Evolutionary conservation across 2,329 filamentous ascomycete genomes (phyloP), one percentile per base, ranked within the genome.

Genomic region (Phaeosphaeria sp.): DNA sequence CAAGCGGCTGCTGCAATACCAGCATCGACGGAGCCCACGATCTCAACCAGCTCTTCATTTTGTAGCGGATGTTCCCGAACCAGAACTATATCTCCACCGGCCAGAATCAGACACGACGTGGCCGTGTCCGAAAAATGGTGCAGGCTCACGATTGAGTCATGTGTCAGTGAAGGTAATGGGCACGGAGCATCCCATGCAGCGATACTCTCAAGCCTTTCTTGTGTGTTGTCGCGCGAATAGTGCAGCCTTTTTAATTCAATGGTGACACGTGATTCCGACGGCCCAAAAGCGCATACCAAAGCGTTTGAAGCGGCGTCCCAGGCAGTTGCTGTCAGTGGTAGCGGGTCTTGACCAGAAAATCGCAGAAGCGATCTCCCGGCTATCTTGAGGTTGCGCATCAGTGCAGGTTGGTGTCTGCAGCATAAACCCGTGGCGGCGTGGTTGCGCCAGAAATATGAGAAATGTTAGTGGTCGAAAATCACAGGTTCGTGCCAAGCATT

Each of bases 1-100:
- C 95, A 99, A 65, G 87, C 86, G 17, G 93, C 94, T 17, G 93
- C 92, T 22, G 89, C 87, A 67, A 99, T 97, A 22, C 94, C 95
- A 57, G 90, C 91, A 78, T 97, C 93, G 39, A 99, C 91, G 33
- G 93, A 96, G 45, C 95, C 95, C 63, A 98, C 88, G 67, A 99
- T 98, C 77, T 98, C 95, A 67, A 99, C 93, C 67, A 91, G 88
- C 39, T 93, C 91, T 74, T 91, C 87, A 58, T 85, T 87, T 6
- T 83, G 80, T 30, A 83, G 74, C 44, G 87, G 83, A 42, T 89
- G 85, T 73, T 97, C 92, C 64, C 90, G 86, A 25, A 97, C 90
- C 51, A 93, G 84, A 60, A 97, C 81, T 62, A 99, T 94, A 78
- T 99, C 94, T 60, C 95, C 95, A 49, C 93, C 93, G 68, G 92